Conservation (phyloP, 2,329 filamentous ascomycete species). For the Pyrenochaeta sp. region DNA sequence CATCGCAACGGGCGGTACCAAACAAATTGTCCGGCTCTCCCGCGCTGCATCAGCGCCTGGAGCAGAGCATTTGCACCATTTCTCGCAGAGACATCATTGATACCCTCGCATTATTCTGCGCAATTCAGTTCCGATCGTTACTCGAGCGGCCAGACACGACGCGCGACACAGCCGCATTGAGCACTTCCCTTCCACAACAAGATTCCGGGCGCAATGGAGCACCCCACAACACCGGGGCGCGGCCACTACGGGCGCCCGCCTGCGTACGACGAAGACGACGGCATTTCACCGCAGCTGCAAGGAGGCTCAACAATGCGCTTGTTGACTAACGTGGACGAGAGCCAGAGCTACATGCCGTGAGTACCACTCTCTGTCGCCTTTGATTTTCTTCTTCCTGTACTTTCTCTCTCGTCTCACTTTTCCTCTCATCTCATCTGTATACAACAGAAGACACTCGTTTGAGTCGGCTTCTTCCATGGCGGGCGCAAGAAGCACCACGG, state of each 20-base stretch:
- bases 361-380: slow-evolving; percentile 44
- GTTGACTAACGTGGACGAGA: slow-evolving; percentile 56
- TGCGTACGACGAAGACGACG: slow-evolving; percentile 54
- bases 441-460: slow-evolving; percentile 34
- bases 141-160: slow-evolving; percentile 6
- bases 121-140: slow-evolving; percentile 19
- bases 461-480: slow-evolving; percentile 46
- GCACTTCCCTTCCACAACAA: not conserved
- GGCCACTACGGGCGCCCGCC: slow-evolving; percentile 52
- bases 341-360: slow-evolving; percentile 52
- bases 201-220: slow-evolving; percentile 37
- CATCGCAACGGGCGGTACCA: slow-evolving; percentile 14
- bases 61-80: slow-evolving; percentile 16
- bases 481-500: slow-evolving; percentile 40
- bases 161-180: slow-evolving; percentile 4
- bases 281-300: slow-evolving; percentile 42
- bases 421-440: slow-evolving; percentile 29
- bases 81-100: slow-evolving; percentile 22
- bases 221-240: slow-evolving; percentile 42
- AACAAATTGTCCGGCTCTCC: slow-evolving; percentile 15
- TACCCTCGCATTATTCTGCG: slow-evolving; percentile 21
- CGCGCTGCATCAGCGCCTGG: slow-evolving; percentile 8
- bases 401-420: slow-evolving; percentile 24
- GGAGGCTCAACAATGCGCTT: slow-evolving; percentile 59
- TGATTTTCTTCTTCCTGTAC: slow-evolving; percentile 32